A percentile compares a stretch with the other conserved stretches of the same genome.
Conservation (phyloP, 768 basidiomycete species). For the Lactarius indigo region DNA sequence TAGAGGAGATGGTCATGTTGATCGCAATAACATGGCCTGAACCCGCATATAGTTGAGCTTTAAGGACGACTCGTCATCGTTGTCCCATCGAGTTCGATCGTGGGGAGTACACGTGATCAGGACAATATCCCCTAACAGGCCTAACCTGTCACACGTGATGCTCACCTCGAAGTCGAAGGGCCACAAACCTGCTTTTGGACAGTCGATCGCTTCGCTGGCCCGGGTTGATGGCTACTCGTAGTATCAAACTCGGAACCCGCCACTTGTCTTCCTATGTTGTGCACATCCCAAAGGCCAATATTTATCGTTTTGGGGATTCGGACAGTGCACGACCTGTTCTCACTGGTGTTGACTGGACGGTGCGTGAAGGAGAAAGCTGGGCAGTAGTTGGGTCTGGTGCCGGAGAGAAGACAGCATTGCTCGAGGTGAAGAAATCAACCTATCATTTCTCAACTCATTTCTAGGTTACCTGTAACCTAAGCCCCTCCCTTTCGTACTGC, state of each 20-base stretch:
- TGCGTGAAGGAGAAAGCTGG: slow-evolving; percentile 66
- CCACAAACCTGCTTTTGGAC: neutral
- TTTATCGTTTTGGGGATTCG: slow-evolving; percentile 59
- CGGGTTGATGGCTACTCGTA: neutral
- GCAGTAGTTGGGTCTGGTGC: slow-evolving; percentile 66
- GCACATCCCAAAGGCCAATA: slow-evolving; percentile 44
- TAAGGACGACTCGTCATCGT: neutral
- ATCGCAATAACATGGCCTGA: neutral
- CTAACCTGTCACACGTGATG: too few relatives aligned
- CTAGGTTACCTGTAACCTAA: neutral
- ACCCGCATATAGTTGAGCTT: neutral
- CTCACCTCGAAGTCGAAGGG: too few relatives aligned
- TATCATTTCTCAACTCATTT: neutral
- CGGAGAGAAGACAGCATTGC: slow-evolving; percentile 56
- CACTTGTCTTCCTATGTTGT: neutral
- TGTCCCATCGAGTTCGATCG: neutral
- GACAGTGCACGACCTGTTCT: slow-evolving; percentile 46
- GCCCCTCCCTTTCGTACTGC: neutral
- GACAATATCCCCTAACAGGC: too few relatives aligned
- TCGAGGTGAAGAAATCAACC: slow-evolving; percentile 50
- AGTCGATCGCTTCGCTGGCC: neutral
- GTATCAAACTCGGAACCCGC: too few relatives aligned
- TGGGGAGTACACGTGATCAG: neutral
- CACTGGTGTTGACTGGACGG: slow-evolving; percentile 53
- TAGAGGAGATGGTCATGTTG: slow-evolving; percentile 4